Base-by-base conservation (phyloP, 805 yeast species). In the Kodamaea jinghongensis region DNA sequence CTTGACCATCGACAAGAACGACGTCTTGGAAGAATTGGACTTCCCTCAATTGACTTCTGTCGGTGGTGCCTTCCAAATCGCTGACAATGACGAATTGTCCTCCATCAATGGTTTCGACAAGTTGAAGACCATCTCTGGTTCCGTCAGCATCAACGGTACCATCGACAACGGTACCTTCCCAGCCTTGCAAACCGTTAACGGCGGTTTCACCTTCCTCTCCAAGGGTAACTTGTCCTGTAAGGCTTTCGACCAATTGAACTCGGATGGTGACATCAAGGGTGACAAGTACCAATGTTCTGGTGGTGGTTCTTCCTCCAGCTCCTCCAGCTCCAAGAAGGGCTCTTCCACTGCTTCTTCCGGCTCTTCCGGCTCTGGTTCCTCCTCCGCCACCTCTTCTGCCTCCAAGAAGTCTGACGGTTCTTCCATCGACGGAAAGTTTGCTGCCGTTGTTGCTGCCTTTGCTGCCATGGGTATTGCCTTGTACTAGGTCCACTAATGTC, bases 61-160 rank as follows among this genome's bases (percentile, higher is more conserved):
- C 56, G 95, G 91, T 64, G 98, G 99, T 78, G 99, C 96, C 67
- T 86, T 93, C 66, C 82, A 78, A 56, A 72, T 93, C 60, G 79
- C 86, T 49, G 87, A 89, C 81, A 93, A 93, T 84, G 70, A 86
- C 50, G 66, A 75, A 40, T 80, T 91, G 62, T 65, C 61, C 36
- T 55, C 74, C 43, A 72, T 91, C 60, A 72, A 73, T 43, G 91
- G 88, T 61, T 86, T 93, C 79, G 81, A 81, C 53, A 60, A 73
- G 50, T 75, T 93, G 58, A 67, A 73, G 62, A 66, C 85, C 45
- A 79, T 91, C 56, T 86, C 85, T 61, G 98, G 99, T 78, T 93
- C 98, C 55, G 79, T 91, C 51, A 74, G 73, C 61, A 68, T 91
- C 50, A 67, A 65, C 50, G 99, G 99, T 75, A 71, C 76, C 67